Percentiles rank a stretch among this genome's conserved stretches.
Evolutionary conservation across 805 yeast genomes (phyloP).

Genomic region (Nakazawaea sp.): DNA sequence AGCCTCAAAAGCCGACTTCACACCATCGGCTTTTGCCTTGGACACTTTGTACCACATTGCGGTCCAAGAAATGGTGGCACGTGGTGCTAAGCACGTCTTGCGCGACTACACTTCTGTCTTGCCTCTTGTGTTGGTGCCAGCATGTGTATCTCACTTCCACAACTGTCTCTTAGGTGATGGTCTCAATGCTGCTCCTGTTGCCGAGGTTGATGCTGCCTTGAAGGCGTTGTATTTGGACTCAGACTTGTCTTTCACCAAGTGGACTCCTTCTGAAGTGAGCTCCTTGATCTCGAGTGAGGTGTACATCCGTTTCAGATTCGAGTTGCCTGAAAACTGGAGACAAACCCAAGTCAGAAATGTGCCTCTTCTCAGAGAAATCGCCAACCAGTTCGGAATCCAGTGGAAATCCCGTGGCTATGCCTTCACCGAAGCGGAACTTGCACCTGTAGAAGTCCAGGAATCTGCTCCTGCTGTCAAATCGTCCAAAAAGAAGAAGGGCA

Average conservation of each 20-base stretch:
- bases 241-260: slow-evolving; percentile 33
- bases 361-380: slow-evolving; percentile 58
- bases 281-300: slow-evolving; percentile 46
- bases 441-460: slow-evolving; percentile 18
- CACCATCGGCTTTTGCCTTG: slow-evolving; percentile 35
- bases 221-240: slow-evolving; percentile 33
- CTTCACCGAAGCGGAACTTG: slow-evolving; percentile 37
- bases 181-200: slow-evolving; percentile 31
- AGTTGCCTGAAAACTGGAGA: slow-evolving; percentile 45
- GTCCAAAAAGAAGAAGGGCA: slow-evolving; percentile 23
- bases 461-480: slow-evolving; percentile 19
- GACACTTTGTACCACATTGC: slow-evolving; percentile 40
- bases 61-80: slow-evolving; percentile 66
- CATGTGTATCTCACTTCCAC: slow-evolving; percentile 62
- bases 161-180: slow-evolving; percentile 57
- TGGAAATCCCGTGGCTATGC: slow-evolving; percentile 51
- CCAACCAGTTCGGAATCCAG: slow-evolving; percentile 81
- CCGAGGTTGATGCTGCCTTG: slow-evolving; percentile 33
- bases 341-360: slow-evolving; percentile 25
- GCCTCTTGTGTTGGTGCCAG: slow-evolving; percentile 50
- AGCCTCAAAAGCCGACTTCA: slow-evolving; percentile 30
- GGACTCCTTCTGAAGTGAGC: slow-evolving; percentile 40
- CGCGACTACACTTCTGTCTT: slow-evolving; percentile 37
- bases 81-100: slow-evolving; percentile 72
- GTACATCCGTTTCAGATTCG: slow-evolving; percentile 54